Percentiles rank a stretch among this genome's conserved stretches.
phyloP scores from a whole-genome alignment of 257 asterid genomes.

The Solanum piurae region DNA sequence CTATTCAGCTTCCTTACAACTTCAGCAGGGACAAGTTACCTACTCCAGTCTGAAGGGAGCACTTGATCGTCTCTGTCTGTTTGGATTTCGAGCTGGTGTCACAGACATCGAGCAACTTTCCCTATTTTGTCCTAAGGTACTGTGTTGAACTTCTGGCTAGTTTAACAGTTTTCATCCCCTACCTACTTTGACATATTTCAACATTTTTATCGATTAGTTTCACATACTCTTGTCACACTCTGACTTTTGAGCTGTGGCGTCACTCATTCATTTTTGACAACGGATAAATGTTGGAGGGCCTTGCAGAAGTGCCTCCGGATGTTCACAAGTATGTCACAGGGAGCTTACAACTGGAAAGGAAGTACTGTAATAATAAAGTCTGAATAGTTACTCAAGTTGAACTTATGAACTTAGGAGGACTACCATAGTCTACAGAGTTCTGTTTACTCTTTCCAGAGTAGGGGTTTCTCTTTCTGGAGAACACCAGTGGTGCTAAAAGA shows the following conservation, averaged over 20 bases:
- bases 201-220: not conserved
- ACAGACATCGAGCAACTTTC: constrained; percentile 54
- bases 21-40: constrained; percentile 31
- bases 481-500: not conserved
- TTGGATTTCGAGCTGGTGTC: constrained; percentile 33
- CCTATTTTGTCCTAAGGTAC: constrained; percentile 70
- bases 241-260: not conserved
- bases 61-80: constrained; percentile 35
- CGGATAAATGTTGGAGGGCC: not conserved
- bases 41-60: constrained; percentile 25
- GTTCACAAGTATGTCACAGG: not conserved
- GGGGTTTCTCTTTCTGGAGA: not conserved
- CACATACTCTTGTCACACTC: not conserved
- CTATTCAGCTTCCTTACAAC: constrained; percentile 54
- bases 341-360: not conserved
- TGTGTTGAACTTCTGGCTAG: constrained; percentile 1
- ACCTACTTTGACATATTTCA: not conserved
- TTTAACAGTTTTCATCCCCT: not conserved
- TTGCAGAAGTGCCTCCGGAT: not conserved
- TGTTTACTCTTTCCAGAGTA: not conserved
- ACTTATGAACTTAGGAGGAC: not conserved
- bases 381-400: not conserved
- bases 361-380: not conserved
- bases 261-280: not conserved
- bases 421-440: not conserved